Conservation (phyloP, 768 basidiomycete species). For the Pleurotus ostreatus region DNA sequence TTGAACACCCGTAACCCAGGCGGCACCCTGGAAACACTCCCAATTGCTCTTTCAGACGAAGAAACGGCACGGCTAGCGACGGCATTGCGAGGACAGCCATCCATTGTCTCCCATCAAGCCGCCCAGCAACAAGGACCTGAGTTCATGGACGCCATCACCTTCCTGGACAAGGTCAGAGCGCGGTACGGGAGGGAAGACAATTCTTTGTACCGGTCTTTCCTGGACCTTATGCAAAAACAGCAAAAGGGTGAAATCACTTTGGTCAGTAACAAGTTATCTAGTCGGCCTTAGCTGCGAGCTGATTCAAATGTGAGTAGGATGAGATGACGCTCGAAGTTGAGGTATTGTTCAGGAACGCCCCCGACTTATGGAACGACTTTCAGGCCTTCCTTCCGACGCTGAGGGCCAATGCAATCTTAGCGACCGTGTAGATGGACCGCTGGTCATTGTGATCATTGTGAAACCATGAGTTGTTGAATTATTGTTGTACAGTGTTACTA, state of each 20-base stretch:
- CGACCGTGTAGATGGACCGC: no score
- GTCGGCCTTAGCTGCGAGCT: no score
- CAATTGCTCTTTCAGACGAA: conserved; percentile 1
- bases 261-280: conserved; percentile 35
- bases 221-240: conserved; percentile 83
- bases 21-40: not conserved
- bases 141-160: conserved; percentile 93
- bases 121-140: conserved; percentile 45
- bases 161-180: conserved; percentile 96
- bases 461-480: no score
- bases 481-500: no score
- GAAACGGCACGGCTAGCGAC: not conserved
- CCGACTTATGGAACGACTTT: conserved; percentile 76
- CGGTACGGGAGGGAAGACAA: conserved; percentile 72
- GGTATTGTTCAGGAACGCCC: conserved; percentile 74
- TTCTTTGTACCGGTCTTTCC: conserved; percentile 85
- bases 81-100: not conserved
- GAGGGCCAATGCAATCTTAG: no score
- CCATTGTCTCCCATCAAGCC: not conserved
- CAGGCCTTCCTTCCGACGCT: conserved; percentile 47
- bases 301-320: conserved; percentile 47
- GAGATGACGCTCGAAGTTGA: conserved; percentile 69
- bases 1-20: conserved; percentile 57
- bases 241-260: conserved; percentile 76
- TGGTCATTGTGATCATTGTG: no score